Evolutionary conservation across 2,329 filamentous ascomycete genomes (phyloP).

Genomic region (Cytospora piceicola): DNA sequence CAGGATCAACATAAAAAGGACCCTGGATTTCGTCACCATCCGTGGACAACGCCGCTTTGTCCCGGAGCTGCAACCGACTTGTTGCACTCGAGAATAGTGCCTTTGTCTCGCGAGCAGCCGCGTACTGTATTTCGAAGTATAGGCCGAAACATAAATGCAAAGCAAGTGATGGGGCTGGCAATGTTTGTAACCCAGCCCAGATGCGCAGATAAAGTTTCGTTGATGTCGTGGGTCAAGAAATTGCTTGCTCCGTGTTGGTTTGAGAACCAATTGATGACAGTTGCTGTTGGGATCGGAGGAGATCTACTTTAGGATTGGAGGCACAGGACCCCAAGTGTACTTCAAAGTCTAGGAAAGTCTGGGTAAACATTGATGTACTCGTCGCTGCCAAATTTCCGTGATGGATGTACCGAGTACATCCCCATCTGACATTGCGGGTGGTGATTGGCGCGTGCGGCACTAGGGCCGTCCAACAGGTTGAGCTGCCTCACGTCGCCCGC

Average conservation of each 20-base stretch:
- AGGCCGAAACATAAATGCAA: background rate
- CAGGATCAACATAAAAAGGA: background rate
- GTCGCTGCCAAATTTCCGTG: background rate
- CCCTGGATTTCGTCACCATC: constrained; percentile 1
- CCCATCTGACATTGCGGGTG: background rate
- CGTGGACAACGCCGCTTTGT: background rate
- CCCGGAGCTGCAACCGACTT: background rate
- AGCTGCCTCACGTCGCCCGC: constrained; percentile 2
- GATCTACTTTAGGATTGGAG: background rate
- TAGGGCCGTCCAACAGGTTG: background rate
- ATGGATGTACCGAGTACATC: constrained; percentile 1
- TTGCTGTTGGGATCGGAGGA: background rate
- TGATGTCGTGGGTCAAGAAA: constrained; percentile 12
- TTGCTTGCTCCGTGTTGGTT: constrained; percentile 19
- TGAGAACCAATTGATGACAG: constrained; percentile 22
- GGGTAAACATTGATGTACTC: background rate
- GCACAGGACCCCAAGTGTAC: background rate
- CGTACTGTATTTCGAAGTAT: background rate
- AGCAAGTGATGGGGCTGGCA: background rate
- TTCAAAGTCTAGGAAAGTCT: background rate
- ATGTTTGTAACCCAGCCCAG: background rate
- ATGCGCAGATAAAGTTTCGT: background rate
- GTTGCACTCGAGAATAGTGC: background rate
- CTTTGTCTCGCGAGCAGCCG: background rate
- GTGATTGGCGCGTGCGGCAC: constrained; percentile 3